Percentiles rank a stretch among this genome's conserved stretches.
phyloP scores from a whole-genome alignment of 345 rosid species.

The Rhizophora mangle region DNA sequence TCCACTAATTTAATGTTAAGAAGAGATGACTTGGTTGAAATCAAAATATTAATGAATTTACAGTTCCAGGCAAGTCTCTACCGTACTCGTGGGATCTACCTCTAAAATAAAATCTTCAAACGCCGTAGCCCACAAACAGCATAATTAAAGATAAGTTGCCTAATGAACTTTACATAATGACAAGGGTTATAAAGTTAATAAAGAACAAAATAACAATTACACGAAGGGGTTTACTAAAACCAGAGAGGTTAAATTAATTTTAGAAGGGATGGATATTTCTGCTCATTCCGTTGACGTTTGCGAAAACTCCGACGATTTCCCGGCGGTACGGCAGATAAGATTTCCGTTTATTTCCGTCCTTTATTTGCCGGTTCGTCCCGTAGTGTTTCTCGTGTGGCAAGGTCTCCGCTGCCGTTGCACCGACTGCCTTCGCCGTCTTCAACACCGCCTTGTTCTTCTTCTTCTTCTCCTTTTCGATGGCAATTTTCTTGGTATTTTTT shows the following conservation, averaged over 20 bases:
- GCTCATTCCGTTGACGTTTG: slow-evolving; percentile 59
- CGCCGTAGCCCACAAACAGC: too few species aligned
- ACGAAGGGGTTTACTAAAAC: too few species aligned
- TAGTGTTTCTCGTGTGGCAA: slow-evolving; percentile 53
- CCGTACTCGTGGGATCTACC: too few species aligned
- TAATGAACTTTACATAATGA: too few species aligned
- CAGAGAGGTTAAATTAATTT: background rate
- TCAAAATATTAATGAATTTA: too few species aligned
- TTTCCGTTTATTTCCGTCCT: slow-evolving; percentile 47
- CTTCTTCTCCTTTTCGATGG: background rate
- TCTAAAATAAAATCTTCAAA: too few species aligned
- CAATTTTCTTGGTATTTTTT: background rate
- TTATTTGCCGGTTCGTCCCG: slow-evolving; percentile 43
- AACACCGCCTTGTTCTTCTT: background rate
- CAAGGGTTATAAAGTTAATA: too few species aligned
- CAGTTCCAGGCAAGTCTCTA: too few species aligned
- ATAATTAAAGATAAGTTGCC: too few species aligned
- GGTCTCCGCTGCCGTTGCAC: slow-evolving; percentile 34
- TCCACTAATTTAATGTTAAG: too few species aligned
- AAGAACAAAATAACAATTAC: too few species aligned
- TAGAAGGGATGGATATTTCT: slow-evolving; percentile 69
- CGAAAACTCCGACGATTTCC: slow-evolving; percentile 60
- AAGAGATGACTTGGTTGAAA: too few species aligned
- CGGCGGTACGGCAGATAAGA: slow-evolving; percentile 64
- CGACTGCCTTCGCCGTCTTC: slow-evolving; percentile 4